Evolutionary conservation across 169 alveolate genomes (phyloP).

Genomic region (Perkinsus olseni): DNA sequence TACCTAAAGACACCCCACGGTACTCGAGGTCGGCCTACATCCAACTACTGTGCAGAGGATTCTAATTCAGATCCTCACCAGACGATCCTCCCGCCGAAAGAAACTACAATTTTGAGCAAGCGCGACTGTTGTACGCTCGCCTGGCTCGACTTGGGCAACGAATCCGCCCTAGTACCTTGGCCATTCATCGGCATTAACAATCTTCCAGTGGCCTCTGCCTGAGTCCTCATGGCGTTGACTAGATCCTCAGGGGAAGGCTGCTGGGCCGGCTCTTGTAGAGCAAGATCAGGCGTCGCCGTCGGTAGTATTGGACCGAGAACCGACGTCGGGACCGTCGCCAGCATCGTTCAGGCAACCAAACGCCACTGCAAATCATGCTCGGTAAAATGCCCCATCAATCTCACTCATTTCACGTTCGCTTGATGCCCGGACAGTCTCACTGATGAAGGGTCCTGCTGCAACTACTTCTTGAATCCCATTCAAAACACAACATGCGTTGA

Average conservation of each 20-base stretch:
- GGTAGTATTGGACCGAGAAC: not conserved
- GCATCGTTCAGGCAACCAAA: not conserved
- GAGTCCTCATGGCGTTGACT: not conserved
- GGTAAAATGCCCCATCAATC: not conserved
- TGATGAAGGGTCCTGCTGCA: too few species aligned
- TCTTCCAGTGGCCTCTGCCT: not conserved
- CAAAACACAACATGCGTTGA: too few species aligned
- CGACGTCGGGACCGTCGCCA: not conserved
- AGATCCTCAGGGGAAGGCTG: not conserved
- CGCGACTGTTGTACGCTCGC: too few species aligned
- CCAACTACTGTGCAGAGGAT: not conserved
- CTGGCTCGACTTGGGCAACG: too few species aligned
- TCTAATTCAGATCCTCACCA: not conserved
- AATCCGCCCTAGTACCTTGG: not conserved
- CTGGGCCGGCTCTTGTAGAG: not conserved
- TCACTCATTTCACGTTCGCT: not conserved
- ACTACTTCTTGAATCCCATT: too few species aligned
- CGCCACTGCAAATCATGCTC: too few species aligned
- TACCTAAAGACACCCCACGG: not conserved
- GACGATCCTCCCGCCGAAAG: too few species aligned
- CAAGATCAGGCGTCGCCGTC: not conserved
- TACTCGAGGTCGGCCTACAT: not conserved
- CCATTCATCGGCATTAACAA: not conserved
- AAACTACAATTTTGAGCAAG: too few species aligned
- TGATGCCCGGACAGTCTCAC: not conserved